Evolutionary conservation across 1,284 basidiomycete species (phyloP), one percentile per base, ranked within the genome.

Genomic region (Ceratobasidium papillatum): DNA sequence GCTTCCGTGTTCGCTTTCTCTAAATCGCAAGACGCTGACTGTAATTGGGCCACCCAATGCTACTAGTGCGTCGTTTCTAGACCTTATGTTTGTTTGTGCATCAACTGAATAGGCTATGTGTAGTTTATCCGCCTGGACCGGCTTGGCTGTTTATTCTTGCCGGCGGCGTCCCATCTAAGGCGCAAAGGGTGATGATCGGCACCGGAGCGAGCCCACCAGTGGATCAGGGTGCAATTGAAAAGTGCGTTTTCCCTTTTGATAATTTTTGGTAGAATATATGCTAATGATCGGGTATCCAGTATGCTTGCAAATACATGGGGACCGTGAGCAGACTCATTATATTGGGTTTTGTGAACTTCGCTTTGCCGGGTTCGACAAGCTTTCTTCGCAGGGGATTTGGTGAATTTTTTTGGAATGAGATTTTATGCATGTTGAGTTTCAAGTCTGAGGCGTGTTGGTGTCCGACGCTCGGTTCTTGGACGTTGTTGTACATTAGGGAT

Each of bases 1-100:
- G 78, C 84, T 95, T 59, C 78, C 77, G 1, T 80, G 81, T 5
- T 80, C 82, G 69, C 25, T 64, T 3, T 81, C 82, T 19, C 78
- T 80, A 17, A 82, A 85, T 47, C 78, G 79, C 54, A 89, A 82
- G 62, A 82, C 80, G 14, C 79, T 92, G 45, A 84, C 80, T 7
- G 79, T 91, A 17, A 84, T 80, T 0, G 89, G 87, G 0, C 93
- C 93, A 1, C 90, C 90, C 1, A 72, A 65, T 17, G 61, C 74
- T 69, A 22, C 43, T 27, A 43, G 69, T 73, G 34, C 7, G 58
- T 52, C 5, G 5, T 62, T 25, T n/a, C 9, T n/a, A n/a, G 22
- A 61, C 41, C 22, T 54, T 41, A 32, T n/a, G n/a, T 38, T 2
- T n/a, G 17, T 3, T 17, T 17, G 1, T 4, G 27, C 9, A 36